phyloP scores from a whole-genome alignment of 2,329 filamentous ascomycete genomes.

The Aureobasidium sp. region DNA sequence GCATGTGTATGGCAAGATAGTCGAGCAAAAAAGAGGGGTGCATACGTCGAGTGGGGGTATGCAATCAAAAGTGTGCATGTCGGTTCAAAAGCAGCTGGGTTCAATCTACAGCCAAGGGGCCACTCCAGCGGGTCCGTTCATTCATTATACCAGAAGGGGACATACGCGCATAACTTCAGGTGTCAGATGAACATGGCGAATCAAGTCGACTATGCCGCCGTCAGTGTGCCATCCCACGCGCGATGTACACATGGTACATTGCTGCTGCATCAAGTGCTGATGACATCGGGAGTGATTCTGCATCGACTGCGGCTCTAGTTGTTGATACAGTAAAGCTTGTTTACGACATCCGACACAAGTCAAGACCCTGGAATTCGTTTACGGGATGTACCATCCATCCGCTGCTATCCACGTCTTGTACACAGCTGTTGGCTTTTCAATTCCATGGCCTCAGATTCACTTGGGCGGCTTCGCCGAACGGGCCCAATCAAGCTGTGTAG shows the following conservation, averaged over 20 bases:
- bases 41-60: constrained; percentile 3
- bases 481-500: not conserved
- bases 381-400: not conserved
- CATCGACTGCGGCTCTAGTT: not conserved
- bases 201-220: not conserved
- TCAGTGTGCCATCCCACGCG: not conserved
- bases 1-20: not conserved
- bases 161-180: not conserved
- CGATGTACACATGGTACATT: not conserved
- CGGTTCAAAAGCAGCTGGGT: constrained; percentile 5
- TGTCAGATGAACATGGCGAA: not conserved
- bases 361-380: no score
- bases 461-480: not conserved
- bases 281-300: not conserved
- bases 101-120: not conserved
- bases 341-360: not conserved
- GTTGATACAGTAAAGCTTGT: not conserved
- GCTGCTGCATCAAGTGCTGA: not conserved
- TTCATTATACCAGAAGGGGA: not conserved
- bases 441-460: not conserved
- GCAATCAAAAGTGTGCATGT: constrained; percentile 1
- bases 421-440: not conserved
- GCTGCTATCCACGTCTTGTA: not conserved
- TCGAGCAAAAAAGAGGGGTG: constrained; percentile 10
- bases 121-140: not conserved